Evolutionary conservation across 2,329 filamentous ascomycete species (phyloP).

Genomic region (Aureobasidium uvarum): DNA sequence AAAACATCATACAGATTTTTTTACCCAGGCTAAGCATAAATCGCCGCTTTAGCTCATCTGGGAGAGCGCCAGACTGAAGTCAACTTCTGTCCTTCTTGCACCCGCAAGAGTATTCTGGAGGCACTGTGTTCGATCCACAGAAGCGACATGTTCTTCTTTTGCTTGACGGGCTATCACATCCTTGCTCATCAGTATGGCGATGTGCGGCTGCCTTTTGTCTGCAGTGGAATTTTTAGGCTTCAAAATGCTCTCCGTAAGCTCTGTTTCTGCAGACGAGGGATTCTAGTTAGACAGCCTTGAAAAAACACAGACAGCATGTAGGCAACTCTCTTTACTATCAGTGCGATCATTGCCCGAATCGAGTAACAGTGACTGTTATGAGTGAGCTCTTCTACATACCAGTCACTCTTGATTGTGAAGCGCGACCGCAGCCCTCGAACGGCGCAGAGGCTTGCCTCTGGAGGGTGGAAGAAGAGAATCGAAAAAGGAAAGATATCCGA

Average conservation of each 20-base stretch:
- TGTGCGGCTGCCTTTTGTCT: neutral
- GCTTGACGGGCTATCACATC: neutral
- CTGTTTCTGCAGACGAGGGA: neutral
- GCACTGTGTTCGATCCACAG: conserved; percentile 43
- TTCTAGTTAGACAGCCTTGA: neutral
- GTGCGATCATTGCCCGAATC: neutral
- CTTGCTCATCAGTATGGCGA: too few species aligned
- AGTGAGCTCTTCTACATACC: neutral
- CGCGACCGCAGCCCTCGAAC: neutral
- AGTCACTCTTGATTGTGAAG: neutral
- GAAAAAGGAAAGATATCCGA: conserved; percentile 11
- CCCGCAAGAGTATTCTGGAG: conserved; percentile 40
- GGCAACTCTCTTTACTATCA: neutral
- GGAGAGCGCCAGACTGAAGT: conserved; percentile 43
- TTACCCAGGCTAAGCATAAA: neutral
- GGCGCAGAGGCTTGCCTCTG: neutral
- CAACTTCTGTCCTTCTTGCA: conserved; percentile 33
- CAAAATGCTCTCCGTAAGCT: neutral
- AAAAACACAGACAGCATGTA: neutral
- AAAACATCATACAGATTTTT: too few species aligned
- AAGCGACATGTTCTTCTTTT: conserved; percentile 32
- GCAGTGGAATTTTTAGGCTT: neutral
- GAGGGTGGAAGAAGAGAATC: neutral
- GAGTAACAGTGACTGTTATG: neutral
- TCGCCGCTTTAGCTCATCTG: conserved; percentile 41